A percentile compares a stretch with the other conserved stretches of the same genome.
These are phyloP conservation scores for Sistotremastrum niveocremeum DNA, from an alignment of 768 basidiomycete genomes.

Conservation along the genomic window DNA sequence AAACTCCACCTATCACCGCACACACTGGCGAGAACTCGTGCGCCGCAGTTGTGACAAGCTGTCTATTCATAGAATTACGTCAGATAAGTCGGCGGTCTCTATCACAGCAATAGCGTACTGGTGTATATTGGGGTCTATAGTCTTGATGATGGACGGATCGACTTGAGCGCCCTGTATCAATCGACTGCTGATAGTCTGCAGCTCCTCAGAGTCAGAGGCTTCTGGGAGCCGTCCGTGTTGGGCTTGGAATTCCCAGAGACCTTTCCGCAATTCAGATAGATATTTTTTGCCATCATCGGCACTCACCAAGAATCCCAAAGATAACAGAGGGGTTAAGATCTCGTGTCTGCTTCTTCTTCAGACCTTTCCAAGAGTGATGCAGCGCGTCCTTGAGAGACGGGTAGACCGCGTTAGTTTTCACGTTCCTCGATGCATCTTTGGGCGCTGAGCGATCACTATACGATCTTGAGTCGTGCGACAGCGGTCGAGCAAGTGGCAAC, in stretches of 20 bases:
- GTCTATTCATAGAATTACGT: neutral
- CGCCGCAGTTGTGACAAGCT: constrained; percentile 40
- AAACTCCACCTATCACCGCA: constrained; percentile 87
- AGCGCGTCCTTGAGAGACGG: constrained; percentile 49
- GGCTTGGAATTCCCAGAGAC: constrained; percentile 73
- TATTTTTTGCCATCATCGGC: neutral
- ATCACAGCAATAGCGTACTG: constrained; percentile 32
- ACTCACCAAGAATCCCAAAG: constrained; percentile 59
- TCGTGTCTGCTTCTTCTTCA: constrained; percentile 68
- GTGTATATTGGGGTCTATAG: constrained; percentile 44
- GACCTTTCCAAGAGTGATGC: constrained; percentile 49
- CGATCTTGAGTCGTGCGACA: constrained; percentile 2
- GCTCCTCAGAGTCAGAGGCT: constrained; percentile 32
- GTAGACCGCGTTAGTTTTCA: constrained; percentile 53
- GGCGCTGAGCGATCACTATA: constrained; percentile 49
- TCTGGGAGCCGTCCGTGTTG: constrained; percentile 44
- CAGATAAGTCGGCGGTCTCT: neutral
- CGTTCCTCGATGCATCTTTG: constrained; percentile 43
- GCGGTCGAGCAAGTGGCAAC: constrained; percentile 16
- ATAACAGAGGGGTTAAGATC: constrained; percentile 66
- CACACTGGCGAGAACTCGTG: constrained; percentile 89
- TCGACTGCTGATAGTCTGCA: constrained; percentile 50
- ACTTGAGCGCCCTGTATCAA: constrained; percentile 51
- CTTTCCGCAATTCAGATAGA: constrained; percentile 24
- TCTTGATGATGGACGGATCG: constrained; percentile 49